Percentiles rank a stretch among this genome's conserved stretches.
These are phyloP conservation scores for Cercophora sp. DNA, from an alignment of 495 filamentous ascomycete species.

Conservation along the genomic window DNA sequence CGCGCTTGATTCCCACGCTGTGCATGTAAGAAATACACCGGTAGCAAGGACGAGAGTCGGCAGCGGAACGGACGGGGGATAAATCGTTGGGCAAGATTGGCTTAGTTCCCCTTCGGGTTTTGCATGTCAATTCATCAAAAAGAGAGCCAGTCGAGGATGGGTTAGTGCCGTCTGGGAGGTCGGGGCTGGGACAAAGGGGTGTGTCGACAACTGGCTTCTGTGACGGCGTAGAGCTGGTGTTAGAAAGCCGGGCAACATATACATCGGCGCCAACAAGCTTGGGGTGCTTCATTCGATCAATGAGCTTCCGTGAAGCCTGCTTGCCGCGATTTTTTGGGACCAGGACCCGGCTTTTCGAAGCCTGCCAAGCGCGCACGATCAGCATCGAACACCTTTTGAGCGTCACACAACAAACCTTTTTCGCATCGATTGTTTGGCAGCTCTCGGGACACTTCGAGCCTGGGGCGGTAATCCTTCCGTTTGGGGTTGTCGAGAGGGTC, in stretches of 20 bases:
- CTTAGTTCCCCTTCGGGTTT: too few relatives aligned
- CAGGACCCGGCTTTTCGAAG: conserved; percentile 18
- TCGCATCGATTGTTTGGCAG: background rate
- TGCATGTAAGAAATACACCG: conserved; percentile 49
- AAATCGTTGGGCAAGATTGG: too few relatives aligned
- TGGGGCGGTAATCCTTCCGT: background rate
- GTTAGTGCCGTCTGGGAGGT: background rate
- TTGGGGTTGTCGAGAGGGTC: too few relatives aligned
- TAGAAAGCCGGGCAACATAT: conserved; percentile 47
- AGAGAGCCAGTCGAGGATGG: conserved; percentile 32
- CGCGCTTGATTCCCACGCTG: conserved; percentile 49
- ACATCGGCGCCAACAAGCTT: conserved; percentile 48
- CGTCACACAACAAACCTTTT: background rate
- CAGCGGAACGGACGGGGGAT: conserved; percentile 6
- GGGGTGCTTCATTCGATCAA: conserved; percentile 40
- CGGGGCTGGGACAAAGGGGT: background rate
- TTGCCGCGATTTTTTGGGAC: conserved; percentile 19
- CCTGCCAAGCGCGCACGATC: too few relatives aligned
- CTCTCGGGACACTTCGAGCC: too few relatives aligned
- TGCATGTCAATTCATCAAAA: conserved; percentile 40
- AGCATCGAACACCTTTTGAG: too few relatives aligned
- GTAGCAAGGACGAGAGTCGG: conserved; percentile 47
- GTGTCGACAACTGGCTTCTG: background rate
- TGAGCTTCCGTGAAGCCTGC: conserved; percentile 18
- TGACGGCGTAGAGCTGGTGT: background rate